A percentile compares a stretch with the other conserved stretches of the same genome.
These are phyloP conservation scores for Kockovaella imperatae DNA, from an alignment of 768 basidiomycete genomes.

Conservation along the genomic window DNA sequence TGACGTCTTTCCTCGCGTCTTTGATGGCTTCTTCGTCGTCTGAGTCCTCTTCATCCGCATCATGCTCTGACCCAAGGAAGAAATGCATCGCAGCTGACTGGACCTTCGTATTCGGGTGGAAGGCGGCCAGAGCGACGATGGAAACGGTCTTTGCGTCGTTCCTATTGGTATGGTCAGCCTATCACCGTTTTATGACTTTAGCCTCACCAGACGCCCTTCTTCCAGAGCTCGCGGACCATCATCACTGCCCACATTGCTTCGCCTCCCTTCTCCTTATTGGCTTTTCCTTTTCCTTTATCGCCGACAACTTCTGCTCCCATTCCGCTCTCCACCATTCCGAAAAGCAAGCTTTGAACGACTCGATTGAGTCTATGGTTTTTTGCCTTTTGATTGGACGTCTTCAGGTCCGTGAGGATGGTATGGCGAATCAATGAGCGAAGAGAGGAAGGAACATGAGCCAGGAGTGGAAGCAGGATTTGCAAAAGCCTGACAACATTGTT, in stretches of 20 bases:
- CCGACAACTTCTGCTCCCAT: constrained; percentile 73
- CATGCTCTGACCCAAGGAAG: constrained; percentile 72
- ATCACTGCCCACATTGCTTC: constrained; percentile 98
- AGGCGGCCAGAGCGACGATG: constrained; percentile 82
- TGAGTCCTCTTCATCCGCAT: constrained; percentile 67
- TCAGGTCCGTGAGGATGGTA: constrained; percentile 91
- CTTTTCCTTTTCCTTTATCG: constrained; percentile 59
- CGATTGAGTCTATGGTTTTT: constrained; percentile 95
- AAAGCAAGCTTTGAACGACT: constrained; percentile 89
- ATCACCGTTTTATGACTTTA: background rate
- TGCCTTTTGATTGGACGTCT: constrained; percentile 74
- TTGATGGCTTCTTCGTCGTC: constrained; percentile 54
- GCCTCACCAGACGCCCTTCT: constrained; percentile 70
- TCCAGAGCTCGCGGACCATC: constrained; percentile 87
- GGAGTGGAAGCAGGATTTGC: constrained; percentile 83
- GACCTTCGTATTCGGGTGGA: constrained; percentile 88
- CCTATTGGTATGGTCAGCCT: constrained; percentile 49
- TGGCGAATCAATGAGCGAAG: constrained; percentile 80
- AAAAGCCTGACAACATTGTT: constrained; percentile 56
- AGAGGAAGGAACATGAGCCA: constrained; percentile 83
- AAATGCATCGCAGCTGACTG: constrained; percentile 91
- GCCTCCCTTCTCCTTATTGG: constrained; percentile 51
- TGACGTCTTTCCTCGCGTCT: constrained; percentile 58
- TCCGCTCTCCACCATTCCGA: constrained; percentile 89
- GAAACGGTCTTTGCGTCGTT: constrained; percentile 85